Base-by-base conservation (phyloP, 768 basidiomycete genomes). In the Boletus sensibilis region DNA sequence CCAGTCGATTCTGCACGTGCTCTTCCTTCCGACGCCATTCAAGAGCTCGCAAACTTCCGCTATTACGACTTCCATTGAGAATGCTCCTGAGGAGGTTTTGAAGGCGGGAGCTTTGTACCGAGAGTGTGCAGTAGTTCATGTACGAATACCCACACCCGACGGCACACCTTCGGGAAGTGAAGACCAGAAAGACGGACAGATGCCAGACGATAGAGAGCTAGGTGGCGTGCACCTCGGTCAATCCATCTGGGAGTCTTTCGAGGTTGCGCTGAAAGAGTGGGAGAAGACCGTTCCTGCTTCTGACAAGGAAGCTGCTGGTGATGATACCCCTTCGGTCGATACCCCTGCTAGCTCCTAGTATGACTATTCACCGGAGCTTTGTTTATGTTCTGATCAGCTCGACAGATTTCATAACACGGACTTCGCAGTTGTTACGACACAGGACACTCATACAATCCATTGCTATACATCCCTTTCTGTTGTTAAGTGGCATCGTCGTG, bases 21-120 rank as follows among this genome's bases (percentile, higher is more conserved):
- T 96, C 14, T 94, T 90, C 69, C 79, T 92, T 16, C 90, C 90
- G 1, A 90, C 87, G 4, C 88, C 89, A 3, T 85, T 89, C 74
- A 90, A 89, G 70, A 73, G 78, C 39, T 66, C 78, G 5, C 72
- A 71, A 37, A 47, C 66, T 1, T 50, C 67, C 8, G 45, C 59
- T 44, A n/a, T 38, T 10, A 23, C 31, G 29, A 47, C 59, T 8
- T 16, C 62, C 5, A 12, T 40, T 13, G 62, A 62, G 21, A 62
- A 55, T 25, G 23, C 72, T 49, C 73, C 76, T 7, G 83, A 82
- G 55, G 89, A 92, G 64, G 80, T 89, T 3, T 76, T 92, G 40
- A 88, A 87, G 69, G 87, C 90, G 2, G 90, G 90, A 0, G 86
- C 88, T 11, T 69, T 92, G 39, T 92, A 92, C 61, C 78, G 84